Evolutionary conservation across 208 protist species (phyloP).

Genomic region (Vickermania ingenoplastis): DNA sequence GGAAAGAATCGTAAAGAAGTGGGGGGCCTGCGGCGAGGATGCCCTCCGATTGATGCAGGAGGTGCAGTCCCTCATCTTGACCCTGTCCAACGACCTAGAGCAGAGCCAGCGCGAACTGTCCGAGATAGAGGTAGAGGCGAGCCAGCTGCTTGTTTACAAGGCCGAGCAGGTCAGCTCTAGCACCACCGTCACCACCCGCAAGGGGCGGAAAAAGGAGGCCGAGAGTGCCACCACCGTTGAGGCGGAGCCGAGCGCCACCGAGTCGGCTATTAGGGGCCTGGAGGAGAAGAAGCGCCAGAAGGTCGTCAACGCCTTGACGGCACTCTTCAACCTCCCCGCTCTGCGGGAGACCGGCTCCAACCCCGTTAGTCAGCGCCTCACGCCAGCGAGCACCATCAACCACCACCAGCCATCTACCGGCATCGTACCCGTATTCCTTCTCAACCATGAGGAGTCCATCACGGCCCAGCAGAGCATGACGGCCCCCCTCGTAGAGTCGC

Average conservation of each 20-base stretch:
- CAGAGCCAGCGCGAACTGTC: slow-evolving; percentile 1
- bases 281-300: slow-evolving; percentile 23
- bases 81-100: slow-evolving; percentile 4
- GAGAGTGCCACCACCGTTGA: neutral
- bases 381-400: neutral
- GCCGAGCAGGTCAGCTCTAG: slow-evolving; percentile 3
- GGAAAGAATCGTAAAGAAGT: slow-evolving; percentile 1
- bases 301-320: slow-evolving; percentile 8
- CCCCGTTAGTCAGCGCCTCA: neutral
- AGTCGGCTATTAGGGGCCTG: slow-evolving; percentile 14
- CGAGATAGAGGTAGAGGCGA: slow-evolving; percentile 5
- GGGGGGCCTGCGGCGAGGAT: slow-evolving; percentile 4
- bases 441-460: neutral
- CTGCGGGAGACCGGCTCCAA: neutral
- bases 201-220: neutral
- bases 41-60: slow-evolving; percentile 2
- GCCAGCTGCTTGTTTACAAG: slow-evolving; percentile 3
- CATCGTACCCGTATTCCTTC: neutral
- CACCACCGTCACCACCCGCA: slow-evolving; percentile 1
- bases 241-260: slow-evolving; percentile 11
- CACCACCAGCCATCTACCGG: too few species aligned
- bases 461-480: neutral
- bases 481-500: neutral
- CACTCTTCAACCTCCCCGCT: slow-evolving; percentile 9
- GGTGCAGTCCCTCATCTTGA: slow-evolving; percentile 5